These are phyloP conservation scores for Aspergillus viridinutans DNA, from an alignment of 2,329 filamentous ascomycete genomes.

Conservation along the genomic window DNA sequence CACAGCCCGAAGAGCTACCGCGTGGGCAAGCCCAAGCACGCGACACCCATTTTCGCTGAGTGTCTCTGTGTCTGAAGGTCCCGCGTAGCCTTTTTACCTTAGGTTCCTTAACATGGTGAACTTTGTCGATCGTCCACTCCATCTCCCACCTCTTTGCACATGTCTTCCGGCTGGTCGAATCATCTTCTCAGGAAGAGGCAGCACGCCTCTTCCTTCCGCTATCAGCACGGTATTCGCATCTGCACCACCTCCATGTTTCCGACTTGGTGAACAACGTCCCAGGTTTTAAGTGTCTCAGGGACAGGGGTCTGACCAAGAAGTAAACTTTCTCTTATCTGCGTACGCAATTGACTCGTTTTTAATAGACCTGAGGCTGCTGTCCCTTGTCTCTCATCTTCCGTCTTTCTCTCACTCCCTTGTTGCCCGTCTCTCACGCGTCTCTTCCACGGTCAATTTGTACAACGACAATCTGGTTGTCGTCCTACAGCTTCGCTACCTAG, in stretches of 20 bases:
- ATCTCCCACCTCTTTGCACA: slow-evolving; percentile 3
- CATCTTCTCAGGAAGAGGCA: not conserved
- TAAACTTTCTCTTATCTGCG: slow-evolving; percentile 1
- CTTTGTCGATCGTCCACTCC: slow-evolving; percentile 10
- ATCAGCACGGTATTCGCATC: slow-evolving; percentile 1
- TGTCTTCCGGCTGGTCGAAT: not conserved
- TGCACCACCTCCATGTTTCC: slow-evolving; percentile 12
- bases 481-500: not conserved
- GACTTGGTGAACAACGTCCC: slow-evolving; percentile 1
- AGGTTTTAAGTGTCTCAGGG: not conserved
- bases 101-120: slow-evolving; percentile 1
- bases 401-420: not conserved
- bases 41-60: slow-evolving; percentile 24
- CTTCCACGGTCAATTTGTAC: slow-evolving; percentile 4
- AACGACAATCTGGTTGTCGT: slow-evolving; percentile 5
- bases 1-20: slow-evolving; percentile 15
- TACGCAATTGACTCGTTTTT: not conserved
- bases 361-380: not conserved
- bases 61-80: not conserved
- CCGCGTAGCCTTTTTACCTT: not conserved
- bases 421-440: not conserved
- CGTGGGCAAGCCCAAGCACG: slow-evolving; percentile 34
- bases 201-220: slow-evolving; percentile 7
- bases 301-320: not conserved
- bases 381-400: not conserved